phyloP scores from a whole-genome alignment of 192 early-diverging fungal species.

The Backusella westeae region DNA sequence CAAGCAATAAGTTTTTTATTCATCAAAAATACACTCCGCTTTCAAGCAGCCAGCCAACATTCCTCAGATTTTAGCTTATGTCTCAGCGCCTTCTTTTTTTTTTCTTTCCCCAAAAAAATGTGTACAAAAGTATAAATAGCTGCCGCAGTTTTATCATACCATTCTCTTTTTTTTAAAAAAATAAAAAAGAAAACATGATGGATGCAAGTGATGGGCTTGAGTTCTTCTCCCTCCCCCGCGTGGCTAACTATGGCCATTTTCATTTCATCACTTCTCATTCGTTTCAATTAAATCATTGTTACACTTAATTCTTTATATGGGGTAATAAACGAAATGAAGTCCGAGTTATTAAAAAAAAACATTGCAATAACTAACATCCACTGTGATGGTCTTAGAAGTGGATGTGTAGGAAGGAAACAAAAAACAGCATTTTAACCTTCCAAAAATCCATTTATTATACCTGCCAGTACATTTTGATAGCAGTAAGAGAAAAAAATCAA shows the following conservation, averaged over 20 bases:
- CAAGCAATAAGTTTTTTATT: not conserved
- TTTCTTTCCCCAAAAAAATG: too few relatives aligned
- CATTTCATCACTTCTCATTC: not conserved
- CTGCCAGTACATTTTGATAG: too few relatives aligned
- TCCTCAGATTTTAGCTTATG: not conserved
- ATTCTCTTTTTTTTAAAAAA: not conserved
- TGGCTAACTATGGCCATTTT: not conserved
- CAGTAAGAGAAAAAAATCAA: too few relatives aligned
- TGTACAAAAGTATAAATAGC: too few relatives aligned
- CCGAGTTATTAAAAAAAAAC: not conserved
- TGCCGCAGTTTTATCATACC: too few relatives aligned
- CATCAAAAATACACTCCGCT: not conserved
- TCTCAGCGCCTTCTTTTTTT: not conserved
- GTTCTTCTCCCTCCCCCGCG: not conserved
- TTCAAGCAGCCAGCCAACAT: not conserved
- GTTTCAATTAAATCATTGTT: not conserved
- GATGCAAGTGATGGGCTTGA: not conserved
- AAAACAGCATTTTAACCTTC: too few relatives aligned
- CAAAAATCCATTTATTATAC: too few relatives aligned
- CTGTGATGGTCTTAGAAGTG: too few relatives aligned
- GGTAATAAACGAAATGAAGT: not conserved
- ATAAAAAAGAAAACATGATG: not conserved
- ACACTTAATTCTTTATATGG: not conserved
- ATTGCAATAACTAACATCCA: not conserved
- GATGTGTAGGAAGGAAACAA: too few relatives aligned